Evolutionary conservation across 163 green algal species (phyloP), one percentile per base, ranked within the genome.

Genomic region (Scenedesmus sp.): DNA sequence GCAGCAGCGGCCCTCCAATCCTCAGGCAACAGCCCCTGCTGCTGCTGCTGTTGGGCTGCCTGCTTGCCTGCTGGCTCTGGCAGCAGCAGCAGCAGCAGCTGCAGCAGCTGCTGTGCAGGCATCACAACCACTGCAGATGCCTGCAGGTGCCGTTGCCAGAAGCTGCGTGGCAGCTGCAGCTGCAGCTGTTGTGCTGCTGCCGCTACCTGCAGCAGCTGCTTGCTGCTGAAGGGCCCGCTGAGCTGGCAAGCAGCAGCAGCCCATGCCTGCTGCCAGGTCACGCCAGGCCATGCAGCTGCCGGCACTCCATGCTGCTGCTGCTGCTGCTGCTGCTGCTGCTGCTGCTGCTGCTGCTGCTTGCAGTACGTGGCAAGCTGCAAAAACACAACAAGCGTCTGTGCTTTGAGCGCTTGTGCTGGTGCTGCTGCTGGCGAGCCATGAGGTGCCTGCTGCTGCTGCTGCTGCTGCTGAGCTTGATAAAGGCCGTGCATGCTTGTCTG

Each of bases 211-310:
- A 87, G 15, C 26, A 91, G 59, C 59, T 86, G 73, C 46, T 56
- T 34, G 46, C 3, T 66, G 5, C 23, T 81, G 34, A 91, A 91
- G 26, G 74, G 74, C 10, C 79, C 1, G 7, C 2, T 1, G 16
- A 54, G 74, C 26, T 57, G 26, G 20, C 10, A 52, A 55, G 87
- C 87, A 26, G 70, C 70, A 56, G 76, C 7, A 4, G 12, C 64
- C 87, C 87, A 91, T 54, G 76, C 76, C 56, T 52, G n/a, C n/a
- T 73, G 15, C 87, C 87, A 91, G 34, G 56, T 74, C 73, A 46
- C 52, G 8, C 16, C 13, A 23, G 23, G 13, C 60, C n/a, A 60
- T 85, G 73, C 56, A 46, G 73, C 54, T 57, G 67, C 52, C 55
- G 18, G 34, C 56, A 52, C 86, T 84, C 67, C 13, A 23, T 10